Base-by-base conservation (phyloP, 371 early-diverging fungal genomes). In the Rhizopus delemar region DNA sequence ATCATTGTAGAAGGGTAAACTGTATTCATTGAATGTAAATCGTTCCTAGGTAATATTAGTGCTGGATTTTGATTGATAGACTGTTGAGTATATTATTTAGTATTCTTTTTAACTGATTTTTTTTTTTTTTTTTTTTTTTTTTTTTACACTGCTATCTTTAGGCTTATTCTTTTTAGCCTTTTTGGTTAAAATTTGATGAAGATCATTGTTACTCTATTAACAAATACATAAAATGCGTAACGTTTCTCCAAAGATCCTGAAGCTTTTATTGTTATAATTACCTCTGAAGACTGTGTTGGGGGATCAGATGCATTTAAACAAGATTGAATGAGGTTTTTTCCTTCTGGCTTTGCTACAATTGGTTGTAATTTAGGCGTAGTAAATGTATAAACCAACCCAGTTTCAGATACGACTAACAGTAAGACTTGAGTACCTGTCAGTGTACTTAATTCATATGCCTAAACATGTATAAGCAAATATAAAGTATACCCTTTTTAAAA, bases 301-400 rank as follows among this genome's bases (percentile, higher is more conserved):
- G 73, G 74, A 62, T 90, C 92, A 8, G 88, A 85, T n/a, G 87
- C 81, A 63, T 93, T 94, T 41, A 97, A 74, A 67, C 95, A 97
- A 4, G 89, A 73, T 69, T 96, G 95, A 54, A 97, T 97, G 22
- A 95, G 74, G 62, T 87, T 88, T 69, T 92, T 90, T 55, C 93
- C 93, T 64, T 93, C 94, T 13, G 93, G 81, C 67, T 92, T 87
- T 31, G 92, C 89, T 35, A 97, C 92, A n/a, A 97, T 77, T 6
- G 95, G 94, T 71, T 93, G 93, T 33, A 97, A 81, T 71, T 94
- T 96, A 29, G 92, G 89, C 5, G 98, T 96, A 8, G 97, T 94
- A 70, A 94, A 97, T 3, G 98, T 95, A 75, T 96, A 97, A 11
- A 98, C 97, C 65, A 94, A 89, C 32, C 97, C 96, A 38, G 93